phyloP scores from a whole-genome alignment of 768 basidiomycete genomes.

The Agaricus blazei region DNA sequence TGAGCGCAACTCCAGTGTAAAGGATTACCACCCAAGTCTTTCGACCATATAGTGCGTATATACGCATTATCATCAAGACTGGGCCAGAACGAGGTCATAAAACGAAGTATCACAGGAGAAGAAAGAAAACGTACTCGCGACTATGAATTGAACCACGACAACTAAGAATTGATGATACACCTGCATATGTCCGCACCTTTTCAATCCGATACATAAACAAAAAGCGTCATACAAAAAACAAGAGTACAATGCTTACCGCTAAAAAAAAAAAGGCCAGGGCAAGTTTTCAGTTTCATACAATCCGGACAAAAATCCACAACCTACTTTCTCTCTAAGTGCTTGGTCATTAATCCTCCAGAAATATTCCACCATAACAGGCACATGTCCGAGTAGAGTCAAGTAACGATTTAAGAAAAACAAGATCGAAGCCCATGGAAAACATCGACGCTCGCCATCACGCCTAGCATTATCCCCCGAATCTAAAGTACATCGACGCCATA shows the following conservation, averaged over 20 bases:
- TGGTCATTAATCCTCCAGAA: slow-evolving; percentile 23
- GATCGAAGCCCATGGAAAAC: slow-evolving; percentile 27
- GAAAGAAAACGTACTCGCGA: slow-evolving; percentile 27
- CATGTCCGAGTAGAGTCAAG: slow-evolving; percentile 30
- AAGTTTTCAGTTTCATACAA: neutral
- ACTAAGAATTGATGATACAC: slow-evolving; percentile 27
- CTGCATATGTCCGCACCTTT: slow-evolving; percentile 21
- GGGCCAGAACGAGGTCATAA: neutral
- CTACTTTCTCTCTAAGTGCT: slow-evolving; percentile 18
- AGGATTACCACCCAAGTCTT: slow-evolving; percentile 21
- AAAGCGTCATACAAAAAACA: neutral
- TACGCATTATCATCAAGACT: slow-evolving; percentile 35
- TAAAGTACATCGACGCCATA: neutral
- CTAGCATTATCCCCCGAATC: no score
- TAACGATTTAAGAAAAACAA: slow-evolving; percentile 44
- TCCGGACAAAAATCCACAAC: neutral
- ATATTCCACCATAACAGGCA: slow-evolving; percentile 29
- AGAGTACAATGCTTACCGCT: neutral
- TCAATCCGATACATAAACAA: neutral
- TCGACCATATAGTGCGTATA: slow-evolving; percentile 34
- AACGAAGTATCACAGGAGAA: neutral
- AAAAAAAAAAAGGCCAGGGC: neutral
- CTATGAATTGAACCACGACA: slow-evolving; percentile 29
- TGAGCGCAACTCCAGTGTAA: slow-evolving; percentile 18
- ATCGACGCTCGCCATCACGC: slow-evolving; percentile 1